These are phyloP conservation scores for Nakazawaea wyomingensis DNA, from an alignment of 805 yeast genomes.

Conservation along the genomic window DNA sequence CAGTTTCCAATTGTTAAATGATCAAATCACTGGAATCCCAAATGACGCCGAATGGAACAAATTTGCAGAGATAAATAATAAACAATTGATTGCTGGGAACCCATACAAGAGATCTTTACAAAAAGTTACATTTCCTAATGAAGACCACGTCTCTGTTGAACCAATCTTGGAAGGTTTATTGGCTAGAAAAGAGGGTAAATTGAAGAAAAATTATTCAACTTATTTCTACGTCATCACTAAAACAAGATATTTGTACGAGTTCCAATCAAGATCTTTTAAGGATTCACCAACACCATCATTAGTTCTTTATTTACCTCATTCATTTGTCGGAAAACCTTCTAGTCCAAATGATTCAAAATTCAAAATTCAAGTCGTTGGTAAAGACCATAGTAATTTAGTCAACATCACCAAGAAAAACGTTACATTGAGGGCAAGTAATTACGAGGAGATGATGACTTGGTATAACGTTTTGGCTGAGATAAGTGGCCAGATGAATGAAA, in stretches of 20 bases:
- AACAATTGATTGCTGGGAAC: slow-evolving; percentile 27
- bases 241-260: slow-evolving; percentile 39
- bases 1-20: slow-evolving; percentile 25
- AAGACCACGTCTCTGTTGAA: slow-evolving; percentile 31
- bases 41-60: slow-evolving; percentile 39
- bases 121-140: slow-evolving; percentile 32
- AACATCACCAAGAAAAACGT: slow-evolving; percentile 24
- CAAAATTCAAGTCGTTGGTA: slow-evolving; percentile 38
- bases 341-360: slow-evolving; percentile 27
- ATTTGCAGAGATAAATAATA: slow-evolving; percentile 29
- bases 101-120: slow-evolving; percentile 30
- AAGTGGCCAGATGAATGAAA: slow-evolving; percentile 20
- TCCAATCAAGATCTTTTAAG: slow-evolving; percentile 35
- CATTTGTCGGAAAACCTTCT: slow-evolving; percentile 31
- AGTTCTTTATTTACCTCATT: slow-evolving; percentile 42
- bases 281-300: slow-evolving; percentile 40
- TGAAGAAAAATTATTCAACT: slow-evolving; percentile 35
- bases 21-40: slow-evolving; percentile 28
- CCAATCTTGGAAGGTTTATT: slow-evolving; percentile 46
- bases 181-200: slow-evolving; percentile 37
- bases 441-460: slow-evolving; percentile 43
- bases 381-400: slow-evolving; percentile 29
- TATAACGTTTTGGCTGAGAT: slow-evolving; percentile 31
- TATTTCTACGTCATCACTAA: slow-evolving; percentile 45
- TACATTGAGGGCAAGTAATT: slow-evolving; percentile 37